phyloP scores from a whole-genome alignment of 2,329 filamentous ascomycete genomes.

The Dendrostoma leiphaemia region DNA sequence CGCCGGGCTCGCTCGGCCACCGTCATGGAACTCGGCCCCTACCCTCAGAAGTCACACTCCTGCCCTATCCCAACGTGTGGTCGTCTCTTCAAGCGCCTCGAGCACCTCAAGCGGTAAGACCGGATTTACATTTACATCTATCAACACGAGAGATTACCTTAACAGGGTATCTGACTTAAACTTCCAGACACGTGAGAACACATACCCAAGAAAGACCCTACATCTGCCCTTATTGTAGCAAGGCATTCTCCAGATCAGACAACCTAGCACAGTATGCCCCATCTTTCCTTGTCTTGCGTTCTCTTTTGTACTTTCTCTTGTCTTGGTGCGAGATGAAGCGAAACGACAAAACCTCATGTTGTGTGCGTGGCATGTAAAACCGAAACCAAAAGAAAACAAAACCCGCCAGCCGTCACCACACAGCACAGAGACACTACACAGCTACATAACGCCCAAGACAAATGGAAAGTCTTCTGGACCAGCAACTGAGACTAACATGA shows the following conservation, averaged over 20 bases:
- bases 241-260: constrained; percentile 97
- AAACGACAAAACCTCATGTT: constrained; percentile 37
- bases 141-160: constrained; percentile 36
- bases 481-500: constrained; percentile 34
- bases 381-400: constrained; percentile 26
- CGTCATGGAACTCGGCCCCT: constrained; percentile 93
- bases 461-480: constrained; percentile 8
- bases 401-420: constrained; percentile 29
- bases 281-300: constrained; percentile 32
- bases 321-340: constrained; percentile 27
- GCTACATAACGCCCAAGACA: constrained; percentile 31
- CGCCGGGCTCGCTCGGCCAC: constrained; percentile 91
- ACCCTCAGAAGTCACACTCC: constrained; percentile 96
- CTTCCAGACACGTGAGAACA: constrained; percentile 90
- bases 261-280: constrained; percentile 90
- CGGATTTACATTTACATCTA: constrained; percentile 38
- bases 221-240: constrained; percentile 95
- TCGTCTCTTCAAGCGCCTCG: constrained; percentile 95
- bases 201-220: constrained; percentile 99
- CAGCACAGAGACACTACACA: constrained; percentile 33
- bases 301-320: constrained; percentile 29
- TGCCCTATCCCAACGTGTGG: constrained; percentile 99
- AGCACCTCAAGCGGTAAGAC: constrained; percentile 97
- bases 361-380: constrained; percentile 38
- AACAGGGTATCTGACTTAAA: constrained; percentile 40